Conservation (phyloP, 371 early-diverging fungal genomes). For the Nematocida minor region DNA sequence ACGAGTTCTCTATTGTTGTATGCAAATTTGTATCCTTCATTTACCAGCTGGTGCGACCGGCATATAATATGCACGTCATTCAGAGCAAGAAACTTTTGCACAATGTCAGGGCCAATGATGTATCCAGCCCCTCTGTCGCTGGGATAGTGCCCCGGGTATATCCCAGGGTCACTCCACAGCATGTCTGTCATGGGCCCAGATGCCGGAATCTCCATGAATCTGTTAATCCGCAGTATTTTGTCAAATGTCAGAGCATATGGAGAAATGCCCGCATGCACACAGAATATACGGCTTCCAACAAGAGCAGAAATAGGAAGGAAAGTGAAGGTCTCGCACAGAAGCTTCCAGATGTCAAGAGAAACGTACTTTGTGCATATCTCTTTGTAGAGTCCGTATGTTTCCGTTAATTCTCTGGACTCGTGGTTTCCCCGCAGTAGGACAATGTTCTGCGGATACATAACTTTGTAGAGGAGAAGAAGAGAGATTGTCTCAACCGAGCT, state of each 20-base stretch:
- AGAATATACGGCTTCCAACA: slow-evolving; percentile 61
- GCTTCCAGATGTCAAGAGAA: slow-evolving; percentile 50
- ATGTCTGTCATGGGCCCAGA: slow-evolving; percentile 57
- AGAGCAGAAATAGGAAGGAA: slow-evolving; percentile 58
- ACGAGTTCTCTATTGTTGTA: slow-evolving; percentile 55
- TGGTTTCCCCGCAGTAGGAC: slow-evolving; percentile 64
- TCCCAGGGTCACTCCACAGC: slow-evolving; percentile 64
- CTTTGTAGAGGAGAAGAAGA: slow-evolving; percentile 62
- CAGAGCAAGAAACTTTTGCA: slow-evolving; percentile 60
- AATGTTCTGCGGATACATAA: slow-evolving; percentile 61
- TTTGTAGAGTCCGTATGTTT: slow-evolving; percentile 65
- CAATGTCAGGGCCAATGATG: slow-evolving; percentile 61
- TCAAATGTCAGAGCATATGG: slow-evolving; percentile 58
- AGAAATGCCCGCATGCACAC: slow-evolving; percentile 66
- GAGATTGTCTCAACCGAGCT: slow-evolving; percentile 61
- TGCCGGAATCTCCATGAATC: slow-evolving; percentile 50
- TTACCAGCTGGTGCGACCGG: slow-evolving; percentile 64
- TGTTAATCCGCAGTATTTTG: slow-evolving; percentile 56
- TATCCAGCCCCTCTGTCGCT: slow-evolving; percentile 62
- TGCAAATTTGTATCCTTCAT: slow-evolving; percentile 65
- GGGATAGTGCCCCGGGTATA: slow-evolving; percentile 45
- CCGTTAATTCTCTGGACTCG: slow-evolving; percentile 60
- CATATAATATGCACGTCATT: slow-evolving; percentile 61
- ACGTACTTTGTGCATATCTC: slow-evolving; percentile 60
- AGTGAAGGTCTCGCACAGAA: slow-evolving; percentile 61